Base-by-base conservation (phyloP, 2,329 filamentous ascomycete genomes). In the Onygenales sp. region DNA sequence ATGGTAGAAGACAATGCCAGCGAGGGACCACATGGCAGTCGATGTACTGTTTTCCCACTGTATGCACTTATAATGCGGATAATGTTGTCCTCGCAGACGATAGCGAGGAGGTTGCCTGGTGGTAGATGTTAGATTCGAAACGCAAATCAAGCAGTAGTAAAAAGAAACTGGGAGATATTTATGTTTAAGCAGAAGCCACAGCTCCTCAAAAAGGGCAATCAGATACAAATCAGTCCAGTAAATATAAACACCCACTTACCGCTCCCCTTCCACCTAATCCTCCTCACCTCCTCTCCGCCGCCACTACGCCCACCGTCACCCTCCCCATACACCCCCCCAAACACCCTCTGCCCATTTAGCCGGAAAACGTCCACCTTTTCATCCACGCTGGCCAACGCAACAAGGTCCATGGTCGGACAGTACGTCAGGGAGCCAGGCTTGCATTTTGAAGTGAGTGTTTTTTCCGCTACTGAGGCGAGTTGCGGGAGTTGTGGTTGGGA, bases 351-450 rank as follows among this genome's bases (percentile, higher is more conserved):
- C 1, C 85, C 86, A 56, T 86, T 88, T 13, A 91, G 79, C 48
- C 92, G 81, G 69, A 86, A 91, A 43, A 95, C 83, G 59, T 86
- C 78, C 14, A 96, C 74, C 49, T 83, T 82, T 48, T 82, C 82
- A 56, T 83, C 80, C 13, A 78, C 76, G n/a, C 78, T 81, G 11
- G 85, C 84, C 10, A 89, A 75, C 10, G 87, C 86, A 10, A 90
- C 77, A 45, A 97, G 77, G 70, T 96, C 89, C 74, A 95, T 87
- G 7, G 84, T 86, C 13, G 91, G 89, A 69, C 89, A 95, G 69
- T 87, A 89, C 31, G 84, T 78, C 36, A 92, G 76, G 50, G 86
- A 63, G 55, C 61, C 64, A 50, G 66, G 57, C 59, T 74, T 74
- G 61, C 70, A 72, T 69, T 69, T 72, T 61, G 66, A 62, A 35